Conservation (phyloP, 176 grass and related monocot species). For the Eragrostis nindensis region DNA sequence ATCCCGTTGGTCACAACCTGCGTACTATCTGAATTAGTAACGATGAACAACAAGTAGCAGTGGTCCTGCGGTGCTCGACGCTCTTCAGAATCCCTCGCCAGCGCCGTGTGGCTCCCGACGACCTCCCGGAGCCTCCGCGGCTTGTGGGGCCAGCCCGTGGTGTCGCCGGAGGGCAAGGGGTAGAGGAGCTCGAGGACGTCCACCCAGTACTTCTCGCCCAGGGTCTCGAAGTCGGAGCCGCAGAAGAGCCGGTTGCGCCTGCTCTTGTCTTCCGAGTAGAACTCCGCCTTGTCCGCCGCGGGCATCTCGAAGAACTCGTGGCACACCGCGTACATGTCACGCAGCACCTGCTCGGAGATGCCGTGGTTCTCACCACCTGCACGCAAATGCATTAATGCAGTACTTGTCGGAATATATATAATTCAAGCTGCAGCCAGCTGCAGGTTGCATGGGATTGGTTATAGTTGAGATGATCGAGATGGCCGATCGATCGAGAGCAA, state of each 20-base stretch:
- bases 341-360: not conserved
- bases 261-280: not conserved
- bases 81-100: no score
- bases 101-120: not conserved
- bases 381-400: no score
- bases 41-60: no score
- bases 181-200: not conserved
- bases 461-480: no score
- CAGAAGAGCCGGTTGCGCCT: not conserved
- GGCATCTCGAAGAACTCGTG: not conserved
- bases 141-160: not conserved
- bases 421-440: no score
- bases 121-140: not conserved
- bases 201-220: not conserved
- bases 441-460: no score
- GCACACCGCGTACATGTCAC: not conserved
- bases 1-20: not conserved
- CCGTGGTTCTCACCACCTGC: not conserved
- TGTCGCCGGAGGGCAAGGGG: not conserved
- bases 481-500: no score
- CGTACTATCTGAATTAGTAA: no score
- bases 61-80: no score
- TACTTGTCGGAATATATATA: no score
- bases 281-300: not conserved
- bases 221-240: not conserved